Percentiles rank a stretch among this genome's conserved stretches.
phyloP scores from a whole-genome alignment of 2,329 filamentous ascomycete genomes.

The Apiospora malaysiana region DNA sequence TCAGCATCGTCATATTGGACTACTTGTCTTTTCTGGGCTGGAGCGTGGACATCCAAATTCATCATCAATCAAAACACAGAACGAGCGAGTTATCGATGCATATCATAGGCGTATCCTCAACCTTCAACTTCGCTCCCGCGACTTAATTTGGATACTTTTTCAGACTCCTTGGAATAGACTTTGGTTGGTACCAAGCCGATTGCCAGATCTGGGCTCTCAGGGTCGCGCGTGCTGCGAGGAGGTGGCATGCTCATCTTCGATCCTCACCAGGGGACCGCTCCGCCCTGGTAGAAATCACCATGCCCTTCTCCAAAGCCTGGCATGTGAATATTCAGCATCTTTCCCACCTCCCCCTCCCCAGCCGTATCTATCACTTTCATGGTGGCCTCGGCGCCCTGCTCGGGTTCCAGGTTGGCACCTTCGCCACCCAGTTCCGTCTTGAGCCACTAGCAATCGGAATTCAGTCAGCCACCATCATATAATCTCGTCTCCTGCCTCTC shows the following conservation, averaged over 20 bases:
- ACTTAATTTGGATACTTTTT: no score
- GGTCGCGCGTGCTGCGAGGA: no score
- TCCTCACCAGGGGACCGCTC: background rate
- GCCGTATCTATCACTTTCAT: slow-evolving; percentile 44
- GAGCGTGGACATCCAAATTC: no score
- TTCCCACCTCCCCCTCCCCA: slow-evolving; percentile 44
- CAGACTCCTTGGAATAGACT: no score
- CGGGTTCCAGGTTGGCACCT: slow-evolving; percentile 47
- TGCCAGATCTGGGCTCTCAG: background rate
- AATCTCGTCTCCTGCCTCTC: no score
- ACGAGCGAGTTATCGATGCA: no score
- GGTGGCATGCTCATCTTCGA: background rate
- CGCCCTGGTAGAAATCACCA: background rate
- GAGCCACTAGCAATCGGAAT: slow-evolving; percentile 45
- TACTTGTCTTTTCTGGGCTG: no score
- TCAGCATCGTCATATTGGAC: no score
- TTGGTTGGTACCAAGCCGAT: no score
- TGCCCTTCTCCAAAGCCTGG: slow-evolving; percentile 20
- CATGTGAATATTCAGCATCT: slow-evolving; percentile 29
- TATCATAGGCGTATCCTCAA: no score
- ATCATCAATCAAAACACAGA: no score
- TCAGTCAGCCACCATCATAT: background rate
- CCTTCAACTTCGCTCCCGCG: no score
- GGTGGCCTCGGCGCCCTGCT: slow-evolving; percentile 45
- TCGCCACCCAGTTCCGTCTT: slow-evolving; percentile 50